Conservation (phyloP, 495 filamentous ascomycete species). For the Polyplosphaeria fusca region DNA sequence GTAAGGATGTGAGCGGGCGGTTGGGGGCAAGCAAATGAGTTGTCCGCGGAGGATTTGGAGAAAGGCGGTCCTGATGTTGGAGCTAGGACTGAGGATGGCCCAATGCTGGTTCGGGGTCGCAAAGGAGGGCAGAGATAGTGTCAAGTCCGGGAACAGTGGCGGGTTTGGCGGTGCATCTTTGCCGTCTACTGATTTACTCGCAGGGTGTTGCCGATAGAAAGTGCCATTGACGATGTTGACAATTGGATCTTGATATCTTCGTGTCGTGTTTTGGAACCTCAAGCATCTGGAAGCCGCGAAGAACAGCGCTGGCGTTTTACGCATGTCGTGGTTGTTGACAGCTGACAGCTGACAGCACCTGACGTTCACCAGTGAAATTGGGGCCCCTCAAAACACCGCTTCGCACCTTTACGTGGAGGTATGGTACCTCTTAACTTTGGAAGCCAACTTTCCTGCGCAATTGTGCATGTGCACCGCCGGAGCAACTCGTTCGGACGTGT, state of each 20-base stretch:
- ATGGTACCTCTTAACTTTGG: no score
- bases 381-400: no score
- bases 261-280: background rate
- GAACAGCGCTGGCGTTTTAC: slow-evolving; percentile 27
- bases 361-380: no score
- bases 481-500: slow-evolving; percentile 11
- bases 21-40: slow-evolving; percentile 67
- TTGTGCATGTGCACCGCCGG: background rate
- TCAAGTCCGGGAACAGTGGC: slow-evolving; percentile 65
- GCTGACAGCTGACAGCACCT: no score
- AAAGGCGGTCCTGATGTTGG: slow-evolving; percentile 70
- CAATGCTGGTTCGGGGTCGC: slow-evolving; percentile 54
- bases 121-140: slow-evolving; percentile 60
- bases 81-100: slow-evolving; percentile 71
- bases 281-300: slow-evolving; percentile 15
- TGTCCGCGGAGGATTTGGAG: slow-evolving; percentile 71
- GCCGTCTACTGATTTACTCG: slow-evolving; percentile 39
- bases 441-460: no score
- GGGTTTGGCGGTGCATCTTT: slow-evolving; percentile 46
- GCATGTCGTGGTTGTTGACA: no score
- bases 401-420: no score
- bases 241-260: slow-evolving; percentile 49
- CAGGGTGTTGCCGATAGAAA: slow-evolving; percentile 77
- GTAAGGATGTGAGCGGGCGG: slow-evolving; percentile 71
- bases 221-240: slow-evolving; percentile 71